Conservation (phyloP, 345 rosid genomes). For the Gossypioides kirkii region DNA sequence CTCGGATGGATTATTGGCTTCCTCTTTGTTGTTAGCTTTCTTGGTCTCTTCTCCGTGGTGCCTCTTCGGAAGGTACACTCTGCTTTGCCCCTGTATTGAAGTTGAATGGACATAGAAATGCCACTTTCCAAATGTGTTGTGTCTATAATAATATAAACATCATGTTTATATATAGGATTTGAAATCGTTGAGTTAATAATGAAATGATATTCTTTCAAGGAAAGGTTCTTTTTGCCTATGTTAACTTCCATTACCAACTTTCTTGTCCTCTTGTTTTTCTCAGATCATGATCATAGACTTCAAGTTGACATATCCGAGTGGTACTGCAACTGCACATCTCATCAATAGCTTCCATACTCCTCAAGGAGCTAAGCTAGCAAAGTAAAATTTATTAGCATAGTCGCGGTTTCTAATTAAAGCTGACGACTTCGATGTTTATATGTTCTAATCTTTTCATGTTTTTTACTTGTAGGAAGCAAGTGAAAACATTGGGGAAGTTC, state of each 20-base stretch:
- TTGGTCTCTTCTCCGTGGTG: conserved; percentile 76
- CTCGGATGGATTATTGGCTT: conserved; percentile 31
- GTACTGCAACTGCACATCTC: conserved; percentile 85
- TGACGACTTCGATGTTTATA: not conserved
- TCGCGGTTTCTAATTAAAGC: not conserved
- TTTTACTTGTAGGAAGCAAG: not conserved
- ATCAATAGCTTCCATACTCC: conserved; percentile 91
- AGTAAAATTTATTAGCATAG: conserved; percentile 30
- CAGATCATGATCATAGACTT: conserved; percentile 75
- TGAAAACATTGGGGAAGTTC: conserved; percentile 47
- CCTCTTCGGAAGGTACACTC: conserved; percentile 68
- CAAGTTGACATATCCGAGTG: conserved; percentile 78
- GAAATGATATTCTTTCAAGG: not conserved
- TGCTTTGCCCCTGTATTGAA: not conserved
- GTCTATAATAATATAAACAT: not conserved
- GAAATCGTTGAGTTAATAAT: not conserved
- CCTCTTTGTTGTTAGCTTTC: conserved; percentile 83
- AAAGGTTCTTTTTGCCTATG: not conserved
- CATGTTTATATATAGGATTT: not conserved
- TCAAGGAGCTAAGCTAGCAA: conserved; percentile 70
- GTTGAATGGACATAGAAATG: not conserved
- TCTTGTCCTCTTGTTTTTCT: not conserved
- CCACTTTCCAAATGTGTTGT: not conserved
- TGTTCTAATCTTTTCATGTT: not conserved
- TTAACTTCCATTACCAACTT: not conserved